Base-by-base conservation (phyloP, 2,329 filamentous ascomycete genomes). In the Catunica adiposa region DNA sequence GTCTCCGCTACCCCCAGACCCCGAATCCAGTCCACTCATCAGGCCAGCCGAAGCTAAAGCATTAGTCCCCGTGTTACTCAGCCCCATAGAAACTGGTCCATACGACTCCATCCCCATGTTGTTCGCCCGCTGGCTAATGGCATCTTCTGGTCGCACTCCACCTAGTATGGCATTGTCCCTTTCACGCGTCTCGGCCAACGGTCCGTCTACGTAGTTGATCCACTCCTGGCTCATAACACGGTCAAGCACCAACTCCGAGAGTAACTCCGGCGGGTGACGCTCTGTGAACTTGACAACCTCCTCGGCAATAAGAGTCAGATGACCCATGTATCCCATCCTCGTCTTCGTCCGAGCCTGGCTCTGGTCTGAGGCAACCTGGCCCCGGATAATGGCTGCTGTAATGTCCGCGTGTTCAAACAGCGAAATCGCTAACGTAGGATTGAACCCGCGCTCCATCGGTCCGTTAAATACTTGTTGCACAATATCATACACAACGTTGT, bases 381-480 rank as follows among this genome's bases (percentile, higher is more conserved):
- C 92, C 61, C 89, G 83, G 62, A 97, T 86, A 63, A 98, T 96
- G 61, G 88, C 83, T 59, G 86, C 84, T 1, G 90, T 97, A 60
- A 98, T 82, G 61, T 89, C 83, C 14, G 89, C 90, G 52, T 82
- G 84, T 65, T 94, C 87, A 63, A 98, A 98, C 20, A 98, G 79
- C 61, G 94, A 90, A 58, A 96, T 84, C 11, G 92, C 90, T 53
- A 98, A 73, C 51, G 81, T 83, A 9, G 87, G 83, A 68, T 98
- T 98, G 70, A 84, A 96, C 26, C 92, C 89, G 59, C 89, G 84
- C 62, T 97, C 90, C 86, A 98, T 95, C 0, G 89, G 89, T 7
- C 92, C 92, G 66, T 98, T 98, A 69, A 98, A 97, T 1, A 98
- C 92, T 71, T 98, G 92, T 68, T 98, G 92, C 46, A 98, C 87